Base-by-base conservation (phyloP, 345 rosid genomes). In the Populus euphratica region DNA sequence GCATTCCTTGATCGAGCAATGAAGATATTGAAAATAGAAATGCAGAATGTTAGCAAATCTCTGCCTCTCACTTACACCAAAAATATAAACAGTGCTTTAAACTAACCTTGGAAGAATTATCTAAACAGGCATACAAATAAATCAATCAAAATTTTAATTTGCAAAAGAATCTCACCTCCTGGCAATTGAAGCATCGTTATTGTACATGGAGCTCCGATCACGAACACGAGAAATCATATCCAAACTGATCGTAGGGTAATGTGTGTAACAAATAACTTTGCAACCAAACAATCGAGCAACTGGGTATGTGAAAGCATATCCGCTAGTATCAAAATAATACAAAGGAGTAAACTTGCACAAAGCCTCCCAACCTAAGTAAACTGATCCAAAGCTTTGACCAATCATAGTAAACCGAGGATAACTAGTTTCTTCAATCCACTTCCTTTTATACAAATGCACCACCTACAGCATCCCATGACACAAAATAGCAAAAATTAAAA, bases 181-280 rank as follows among this genome's bases (percentile, higher is more conserved):
- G 54, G 96, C 89, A 83, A 96, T 90, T 1, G 83, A 81, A 56
- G 91, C 85, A 52, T 91, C 82, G 38, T 96, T 93, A 75, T 96
- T 96, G 85, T 96, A 96, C 96, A 87, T 90, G 2, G 93, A 89
- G 78, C 83, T 90, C 14, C 90, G 81, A 16, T 83, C 82, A 73
- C 86, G 92, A 68, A 96, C 98, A 70, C 98, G 94, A 78, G 93
- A 92, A 71, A 96, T 79, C 98, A 96, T 93, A 78, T 96, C 99
- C 77, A 86, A 77, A 79, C 98, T 93, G 72, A 96, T 93, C 6
- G 98, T 93, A 81, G 98, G 99, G 68, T 96, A 96, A 87, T 93
- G 99, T 8, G 96, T 92, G 67, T 93, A 93, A 79, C 98, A 96
- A 76, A 93, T 83, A 83, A 96, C 97, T 86, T 88, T 91, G 85